phyloP scores from a whole-genome alignment of 140 eudicot species.

The Bidens hawaiensis region DNA sequence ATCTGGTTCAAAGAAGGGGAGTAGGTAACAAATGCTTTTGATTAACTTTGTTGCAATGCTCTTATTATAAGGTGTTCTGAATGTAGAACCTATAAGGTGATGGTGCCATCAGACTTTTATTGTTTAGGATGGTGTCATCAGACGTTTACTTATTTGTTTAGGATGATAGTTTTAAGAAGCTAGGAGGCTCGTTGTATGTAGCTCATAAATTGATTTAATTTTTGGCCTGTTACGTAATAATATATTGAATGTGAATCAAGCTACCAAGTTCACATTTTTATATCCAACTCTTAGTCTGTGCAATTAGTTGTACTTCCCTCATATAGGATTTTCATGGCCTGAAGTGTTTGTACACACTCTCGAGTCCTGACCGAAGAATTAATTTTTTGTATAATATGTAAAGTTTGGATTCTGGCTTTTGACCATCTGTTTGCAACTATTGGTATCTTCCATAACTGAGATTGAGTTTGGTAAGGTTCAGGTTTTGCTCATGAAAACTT shows the following conservation, averaged over 20 bases:
- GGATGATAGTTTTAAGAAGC: constrained; percentile 11
- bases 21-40: constrained; percentile 95
- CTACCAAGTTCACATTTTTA: neutral
- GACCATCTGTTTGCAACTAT: neutral
- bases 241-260: neutral
- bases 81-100: constrained; percentile 31
- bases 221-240: neutral
- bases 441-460: neutral
- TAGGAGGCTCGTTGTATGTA: constrained; percentile 16
- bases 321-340: constrained; percentile 10
- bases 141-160: constrained; percentile 24
- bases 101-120: constrained; percentile 34
- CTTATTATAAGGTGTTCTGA: constrained; percentile 47
- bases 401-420: neutral
- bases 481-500: neutral
- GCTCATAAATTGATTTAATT: constrained; percentile 10
- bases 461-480: neutral
- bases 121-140: no score
- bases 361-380: neutral
- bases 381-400: neutral
- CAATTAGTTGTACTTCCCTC: neutral
- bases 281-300: neutral
- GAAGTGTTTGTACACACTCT: neutral
- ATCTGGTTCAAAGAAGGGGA: constrained; percentile 99
- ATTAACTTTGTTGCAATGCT: constrained; percentile 60